Percentiles rank a stretch among this genome's conserved stretches.
These are phyloP conservation scores for Dispira parvispora DNA, from an alignment of 192 early-diverging fungal genomes.

Conservation along the genomic window DNA sequence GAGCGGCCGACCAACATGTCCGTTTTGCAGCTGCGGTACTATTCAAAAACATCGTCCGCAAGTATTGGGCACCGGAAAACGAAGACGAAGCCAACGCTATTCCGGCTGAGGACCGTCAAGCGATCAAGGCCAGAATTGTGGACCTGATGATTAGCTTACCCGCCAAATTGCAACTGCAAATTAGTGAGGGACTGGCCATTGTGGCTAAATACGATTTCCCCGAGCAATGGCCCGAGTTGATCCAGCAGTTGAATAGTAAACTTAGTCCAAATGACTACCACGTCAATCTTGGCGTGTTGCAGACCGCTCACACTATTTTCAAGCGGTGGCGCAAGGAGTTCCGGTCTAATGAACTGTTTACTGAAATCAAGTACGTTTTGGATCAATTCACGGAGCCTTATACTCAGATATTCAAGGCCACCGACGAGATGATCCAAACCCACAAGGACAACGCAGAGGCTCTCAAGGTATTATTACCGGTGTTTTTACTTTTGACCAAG, in stretches of 20 bases:
- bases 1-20: slow-evolving; percentile 34
- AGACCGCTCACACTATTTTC: slow-evolving; percentile 92
- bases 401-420: slow-evolving; percentile 65
- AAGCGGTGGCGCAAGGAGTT: slow-evolving; percentile 79
- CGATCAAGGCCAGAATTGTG: slow-evolving; percentile 75
- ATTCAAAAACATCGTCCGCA: slow-evolving; percentile 95
- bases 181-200: slow-evolving; percentile 83
- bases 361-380: slow-evolving; percentile 85
- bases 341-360: slow-evolving; percentile 59
- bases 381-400: slow-evolving; percentile 69
- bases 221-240: slow-evolving; percentile 63
- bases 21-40: slow-evolving; percentile 71
- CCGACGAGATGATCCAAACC: slow-evolving; percentile 58
- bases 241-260: slow-evolving; percentile 59
- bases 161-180: slow-evolving; percentile 61
- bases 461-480: slow-evolving; percentile 54
- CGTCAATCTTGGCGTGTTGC: slow-evolving; percentile 80
- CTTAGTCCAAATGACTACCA: slow-evolving; percentile 60
- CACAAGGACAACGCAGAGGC: slow-evolving; percentile 41
- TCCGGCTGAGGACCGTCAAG: slow-evolving; percentile 42
- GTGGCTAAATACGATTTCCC: slow-evolving; percentile 93
- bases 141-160: slow-evolving; percentile 70
- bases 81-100: slow-evolving; percentile 23
- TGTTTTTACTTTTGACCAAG: slow-evolving; percentile 60
- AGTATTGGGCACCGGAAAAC: slow-evolving; percentile 48